Conservation (phyloP, 2,329 filamentous ascomycete species). For the Ophiostoma sp. region DNA sequence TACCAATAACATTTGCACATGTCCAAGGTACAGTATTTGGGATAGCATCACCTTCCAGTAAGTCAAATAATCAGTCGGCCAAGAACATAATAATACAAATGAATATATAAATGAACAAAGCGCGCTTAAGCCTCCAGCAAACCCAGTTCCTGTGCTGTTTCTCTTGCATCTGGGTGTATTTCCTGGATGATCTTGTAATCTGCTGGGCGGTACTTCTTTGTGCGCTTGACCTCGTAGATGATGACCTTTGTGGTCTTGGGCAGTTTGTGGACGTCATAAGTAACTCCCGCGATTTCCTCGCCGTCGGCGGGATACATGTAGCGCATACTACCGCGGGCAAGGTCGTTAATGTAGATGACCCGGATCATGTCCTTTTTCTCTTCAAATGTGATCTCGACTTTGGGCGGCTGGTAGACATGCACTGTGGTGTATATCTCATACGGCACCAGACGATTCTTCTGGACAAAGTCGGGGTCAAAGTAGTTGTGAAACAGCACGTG, state of each 20-base stretch:
- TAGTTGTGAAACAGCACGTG: background rate
- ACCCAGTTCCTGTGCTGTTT: background rate
- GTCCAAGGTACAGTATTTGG: background rate
- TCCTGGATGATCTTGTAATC: constrained; percentile 4
- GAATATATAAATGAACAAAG: background rate
- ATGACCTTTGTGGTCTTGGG: constrained; percentile 6
- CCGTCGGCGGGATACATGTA: background rate
- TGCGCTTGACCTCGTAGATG: constrained; percentile 1
- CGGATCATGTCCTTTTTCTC: background rate
- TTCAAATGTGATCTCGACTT: background rate
- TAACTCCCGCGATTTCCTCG: background rate
- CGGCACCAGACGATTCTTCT: background rate
- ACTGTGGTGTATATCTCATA: background rate
- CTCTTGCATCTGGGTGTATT: background rate
- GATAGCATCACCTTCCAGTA: background rate
- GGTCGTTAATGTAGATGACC: background rate
- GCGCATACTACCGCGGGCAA: background rate
- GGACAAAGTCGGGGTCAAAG: background rate
- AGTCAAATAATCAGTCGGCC: background rate
- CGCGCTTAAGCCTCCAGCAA: background rate
- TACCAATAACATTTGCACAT: background rate
- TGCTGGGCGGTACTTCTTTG: background rate
- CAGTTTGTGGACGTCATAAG: background rate
- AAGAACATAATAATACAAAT: background rate
- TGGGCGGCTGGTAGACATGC: background rate